Percentiles rank a stretch among this genome's conserved stretches.
These are phyloP conservation scores for Haplographium delicatum DNA, from an alignment of 495 filamentous ascomycete species.

Conservation along the genomic window DNA sequence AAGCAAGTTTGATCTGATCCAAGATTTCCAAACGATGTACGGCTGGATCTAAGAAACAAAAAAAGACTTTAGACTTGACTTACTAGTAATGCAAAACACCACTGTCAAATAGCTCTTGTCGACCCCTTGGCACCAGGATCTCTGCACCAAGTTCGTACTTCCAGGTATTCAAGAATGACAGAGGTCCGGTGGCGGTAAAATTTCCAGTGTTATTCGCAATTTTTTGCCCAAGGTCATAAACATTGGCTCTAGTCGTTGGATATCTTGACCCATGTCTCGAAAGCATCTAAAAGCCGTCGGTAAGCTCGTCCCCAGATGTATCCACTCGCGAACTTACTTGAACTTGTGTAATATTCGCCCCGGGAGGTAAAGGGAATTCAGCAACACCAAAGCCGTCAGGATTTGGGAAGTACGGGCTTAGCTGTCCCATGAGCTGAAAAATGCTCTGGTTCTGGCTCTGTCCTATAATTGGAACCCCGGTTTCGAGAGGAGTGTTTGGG, in stretches of 20 bases:
- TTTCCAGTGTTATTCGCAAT: slow-evolving; percentile 51
- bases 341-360: slow-evolving; percentile 49
- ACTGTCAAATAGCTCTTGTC: slow-evolving; percentile 66
- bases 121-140: slow-evolving; percentile 65
- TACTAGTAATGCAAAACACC: slow-evolving; percentile 55
- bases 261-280: slow-evolving; percentile 78
- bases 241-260: slow-evolving; percentile 58
- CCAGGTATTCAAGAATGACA: slow-evolving; percentile 62
- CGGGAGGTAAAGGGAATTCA: slow-evolving; percentile 50
- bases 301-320: not conserved
- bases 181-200: slow-evolving; percentile 47
- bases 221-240: slow-evolving; percentile 54
- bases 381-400: slow-evolving; percentile 47
- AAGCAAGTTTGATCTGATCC: too few species aligned
- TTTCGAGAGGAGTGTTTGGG: slow-evolving; percentile 54
- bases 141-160: slow-evolving; percentile 69
- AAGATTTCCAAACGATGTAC: too few species aligned
- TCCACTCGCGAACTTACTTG: slow-evolving; percentile 30
- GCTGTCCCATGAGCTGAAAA: slow-evolving; percentile 49
- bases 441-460: slow-evolving; percentile 41
- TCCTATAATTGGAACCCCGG: slow-evolving; percentile 48
- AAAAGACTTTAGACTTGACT: too few species aligned
- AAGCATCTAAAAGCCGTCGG: slow-evolving; percentile 53
- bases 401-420: slow-evolving; percentile 37
- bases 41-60: too few species aligned